Base-by-base conservation (phyloP, 2,329 filamentous ascomycete genomes). In the Laburnicola sp. region DNA sequence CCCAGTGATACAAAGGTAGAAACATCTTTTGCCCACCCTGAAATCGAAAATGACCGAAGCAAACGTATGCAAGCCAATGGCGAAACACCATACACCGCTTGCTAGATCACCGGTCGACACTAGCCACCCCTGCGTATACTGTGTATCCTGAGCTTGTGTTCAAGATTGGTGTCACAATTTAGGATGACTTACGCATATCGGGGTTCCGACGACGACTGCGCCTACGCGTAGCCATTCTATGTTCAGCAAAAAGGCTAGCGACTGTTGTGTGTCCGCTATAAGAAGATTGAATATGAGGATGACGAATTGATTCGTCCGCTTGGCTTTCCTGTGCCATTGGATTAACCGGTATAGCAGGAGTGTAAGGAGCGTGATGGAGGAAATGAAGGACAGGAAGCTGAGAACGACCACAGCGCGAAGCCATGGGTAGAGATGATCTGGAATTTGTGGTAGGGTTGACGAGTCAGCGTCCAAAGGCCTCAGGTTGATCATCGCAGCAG, bases 231-330 rank as follows among this genome's bases (percentile, higher is more conserved):
- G 73, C 80, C 86, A 86, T 31, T 80, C 74, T 3, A 80, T 78
- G 54, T 85, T 87, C 42, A 88, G 74, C 37, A 86, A 61, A 63
- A 88, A 89, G 3, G 84, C 82, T 0, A 82, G 66, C 6, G 83
- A 78, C 62, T 89, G 86, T 61, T 86, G 82, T 48, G 87, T 78
- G 59, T 89, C 86, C 51, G 86, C 86, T 22, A 87, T 71, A 4
- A 89, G 74, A 0, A 89, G 78, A 65, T 89, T 89, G 66, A 87
- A 82, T 51, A 89, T 86, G 3, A 89, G 76, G 0, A 89, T 75
- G 26, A 88, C 78, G 62, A 88, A 87, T 68, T 89, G 86, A 57
- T 88, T 88, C 57, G 62, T 69, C 11, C 64, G 59, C 38, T 70
- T 72, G 7, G 69, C 67, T 45, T 67, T 69, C 48, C 66, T 60